Evolutionary conservation across 257 asterid genomes (phyloP), one percentile per base, ranked within the genome.

Genomic region (Solanum bulbocastanum): DNA sequence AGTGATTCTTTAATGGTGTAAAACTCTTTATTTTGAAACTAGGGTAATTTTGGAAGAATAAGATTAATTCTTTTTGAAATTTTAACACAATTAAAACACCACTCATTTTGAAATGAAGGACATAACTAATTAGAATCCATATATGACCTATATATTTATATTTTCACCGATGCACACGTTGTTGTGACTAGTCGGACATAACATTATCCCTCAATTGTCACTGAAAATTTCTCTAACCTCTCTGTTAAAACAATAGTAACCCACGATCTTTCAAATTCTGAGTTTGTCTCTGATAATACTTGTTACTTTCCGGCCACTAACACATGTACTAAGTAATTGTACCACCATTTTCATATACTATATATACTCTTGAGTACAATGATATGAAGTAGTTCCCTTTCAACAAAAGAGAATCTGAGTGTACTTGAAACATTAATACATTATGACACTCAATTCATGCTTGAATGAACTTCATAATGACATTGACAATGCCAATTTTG

Each of bases 151-250:
- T 18, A 56, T 56, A 56, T 56, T 56, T 56, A 56, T 56, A 18
- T 56, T 18, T 18, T 18, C 4, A 2, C 2, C n/a, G 0, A 1
- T 56, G 10, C n/a, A 18, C 10, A 18, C 1, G 10, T 56, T n/a
- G 0, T 56, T 56, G 6, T 56, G n/a, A 56, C 0, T 0, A 18
- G 2, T 56, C 4, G 4, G 0, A 56, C 10, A 0, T 18, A 18
- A 56, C 10, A 6, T 18, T 18, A 56, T 56, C 20, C 58, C 58
- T 46, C 58, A 14, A 46, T 46, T 14, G 7, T 14, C 58, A 46
- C 14, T 46, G 58, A 14, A 46, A 46, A 46, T 14, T 46, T 14
- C 58, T 13, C 58, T 46, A 14, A 46, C 1, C 1, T 46, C 58
- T 14, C 7, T 46, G 3, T 46, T 46, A 46, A 46, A 46, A 46